Evolutionary conservation across 2,329 filamentous ascomycete genomes (phyloP).

Genomic region (Bipolaris cookei): DNA sequence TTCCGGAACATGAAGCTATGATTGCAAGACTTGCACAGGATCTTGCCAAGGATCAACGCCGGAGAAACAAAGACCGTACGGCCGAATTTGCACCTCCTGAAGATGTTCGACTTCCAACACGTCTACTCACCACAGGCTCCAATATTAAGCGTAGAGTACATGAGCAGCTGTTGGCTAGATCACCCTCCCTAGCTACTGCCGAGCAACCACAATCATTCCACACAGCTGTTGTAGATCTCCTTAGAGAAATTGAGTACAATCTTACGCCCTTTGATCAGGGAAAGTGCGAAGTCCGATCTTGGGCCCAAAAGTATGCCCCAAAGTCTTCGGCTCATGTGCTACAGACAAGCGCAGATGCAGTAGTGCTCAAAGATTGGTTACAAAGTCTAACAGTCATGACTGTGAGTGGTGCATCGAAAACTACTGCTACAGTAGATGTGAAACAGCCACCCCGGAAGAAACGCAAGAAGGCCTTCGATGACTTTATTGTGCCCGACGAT

Average conservation of each 20-base stretch:
- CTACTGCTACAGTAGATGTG: conserved; percentile 13
- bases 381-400: conserved; percentile 75
- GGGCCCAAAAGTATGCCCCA: conserved; percentile 88
- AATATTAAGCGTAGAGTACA: conserved; percentile 51
- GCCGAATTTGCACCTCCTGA: conserved; percentile 26
- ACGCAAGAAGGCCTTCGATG: conserved; percentile 58
- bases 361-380: conserved; percentile 81
- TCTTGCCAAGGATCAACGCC: conserved; percentile 16
- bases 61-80: neutral
- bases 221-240: conserved; percentile 66
- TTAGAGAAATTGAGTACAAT: conserved; percentile 63
- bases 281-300: conserved; percentile 73
- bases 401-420: conserved; percentile 64
- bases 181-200: conserved; percentile 19
- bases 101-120: conserved; percentile 43
- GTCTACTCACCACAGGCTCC: conserved; percentile 45
- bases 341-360: conserved; percentile 73
- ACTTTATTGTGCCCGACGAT: conserved; percentile 45
- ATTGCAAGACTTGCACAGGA: conserved; percentile 31
- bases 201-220: conserved; percentile 49
- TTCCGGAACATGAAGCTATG: conserved; percentile 36
- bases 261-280: conserved; percentile 83
- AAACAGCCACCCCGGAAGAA: conserved; percentile 63
- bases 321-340: conserved; percentile 72
- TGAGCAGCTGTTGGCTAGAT: conserved; percentile 26